Conservation (phyloP, 495 filamentous ascomycete genomes). For the Podospora pseudopauciseta region DNA sequence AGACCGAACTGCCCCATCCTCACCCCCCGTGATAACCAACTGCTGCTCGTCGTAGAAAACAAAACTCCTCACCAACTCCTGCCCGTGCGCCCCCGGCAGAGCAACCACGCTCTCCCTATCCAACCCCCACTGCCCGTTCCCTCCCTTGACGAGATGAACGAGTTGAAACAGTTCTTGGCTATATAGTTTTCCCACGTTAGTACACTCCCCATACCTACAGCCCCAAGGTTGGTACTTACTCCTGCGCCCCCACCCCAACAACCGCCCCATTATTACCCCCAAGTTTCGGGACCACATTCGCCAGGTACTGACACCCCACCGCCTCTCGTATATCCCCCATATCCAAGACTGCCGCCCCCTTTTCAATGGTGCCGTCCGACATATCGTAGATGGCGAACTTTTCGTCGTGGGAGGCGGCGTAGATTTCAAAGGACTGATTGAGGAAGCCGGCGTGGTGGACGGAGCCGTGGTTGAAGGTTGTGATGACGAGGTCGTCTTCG, state of each 20-base stretch:
- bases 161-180: conserved; percentile 66
- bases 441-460: conserved; percentile 85
- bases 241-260: conserved; percentile 58
- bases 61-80: conserved; percentile 78
- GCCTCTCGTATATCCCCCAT: conserved; percentile 72
- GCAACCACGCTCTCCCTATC: conserved; percentile 59
- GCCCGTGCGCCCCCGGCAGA: conserved; percentile 73
- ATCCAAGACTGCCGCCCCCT: conserved; percentile 53
- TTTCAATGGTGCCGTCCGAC: conserved; percentile 52
- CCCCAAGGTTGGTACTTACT: conserved; percentile 36
- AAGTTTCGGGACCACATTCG: conserved; percentile 58
- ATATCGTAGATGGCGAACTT: conserved; percentile 70
- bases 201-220: background rate
- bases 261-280: conserved; percentile 53
- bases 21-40: conserved; percentile 71
- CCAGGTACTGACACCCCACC: conserved; percentile 78
- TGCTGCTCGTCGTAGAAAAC: conserved; percentile 68
- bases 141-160: conserved; percentile 56
- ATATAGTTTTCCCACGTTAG: conserved; percentile 1
- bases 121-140: conserved; percentile 54
- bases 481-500: conserved; percentile 80
- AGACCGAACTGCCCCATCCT: conserved; percentile 71
- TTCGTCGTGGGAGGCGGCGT: conserved; percentile 76
- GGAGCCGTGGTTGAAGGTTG: conserved; percentile 85
- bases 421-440: conserved; percentile 57